Evolutionary conservation across 306 rosid species (phyloP).

Genomic region (Erythrophleum fordii): DNA sequence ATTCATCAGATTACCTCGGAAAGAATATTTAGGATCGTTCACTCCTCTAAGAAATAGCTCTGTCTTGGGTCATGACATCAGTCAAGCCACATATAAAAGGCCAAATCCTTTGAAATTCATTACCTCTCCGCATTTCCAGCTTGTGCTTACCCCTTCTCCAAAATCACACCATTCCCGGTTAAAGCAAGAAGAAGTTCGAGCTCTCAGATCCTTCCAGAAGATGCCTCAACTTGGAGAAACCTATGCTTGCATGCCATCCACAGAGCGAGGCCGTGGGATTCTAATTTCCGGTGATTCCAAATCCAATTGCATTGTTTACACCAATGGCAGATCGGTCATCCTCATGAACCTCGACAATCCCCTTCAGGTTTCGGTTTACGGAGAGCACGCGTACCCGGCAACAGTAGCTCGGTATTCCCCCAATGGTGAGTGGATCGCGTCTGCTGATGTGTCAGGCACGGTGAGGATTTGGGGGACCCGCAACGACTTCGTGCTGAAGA

Average conservation of each 20-base stretch:
- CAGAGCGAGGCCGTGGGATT: constrained; percentile 96
- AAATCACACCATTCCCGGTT: background rate
- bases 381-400: constrained; percentile 85
- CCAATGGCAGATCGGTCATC: constrained; percentile 88
- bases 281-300: constrained; percentile 85
- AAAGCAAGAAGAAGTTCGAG: background rate
- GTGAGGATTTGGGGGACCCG: constrained; percentile 96
- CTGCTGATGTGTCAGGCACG: constrained; percentile 83
- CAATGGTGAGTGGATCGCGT: constrained; percentile 94
- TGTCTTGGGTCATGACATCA: background rate
- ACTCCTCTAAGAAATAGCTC: too few relatives aligned
- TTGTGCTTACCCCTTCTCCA: background rate
- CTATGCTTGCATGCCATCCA: constrained; percentile 76
- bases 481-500: constrained; percentile 79
- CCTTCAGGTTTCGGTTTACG: constrained; percentile 79
- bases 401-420: constrained; percentile 93
- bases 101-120: constrained; percentile 3
- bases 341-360: constrained; percentile 80
- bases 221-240: constrained; percentile 76
- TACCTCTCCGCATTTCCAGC: background rate
- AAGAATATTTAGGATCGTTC: too few relatives aligned
- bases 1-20: too few relatives aligned
- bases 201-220: constrained; percentile 1
- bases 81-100: background rate
- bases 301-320: constrained; percentile 66